phyloP scores from a whole-genome alignment of 352 stramenopile genomes.

The Bremia lactucae region DNA sequence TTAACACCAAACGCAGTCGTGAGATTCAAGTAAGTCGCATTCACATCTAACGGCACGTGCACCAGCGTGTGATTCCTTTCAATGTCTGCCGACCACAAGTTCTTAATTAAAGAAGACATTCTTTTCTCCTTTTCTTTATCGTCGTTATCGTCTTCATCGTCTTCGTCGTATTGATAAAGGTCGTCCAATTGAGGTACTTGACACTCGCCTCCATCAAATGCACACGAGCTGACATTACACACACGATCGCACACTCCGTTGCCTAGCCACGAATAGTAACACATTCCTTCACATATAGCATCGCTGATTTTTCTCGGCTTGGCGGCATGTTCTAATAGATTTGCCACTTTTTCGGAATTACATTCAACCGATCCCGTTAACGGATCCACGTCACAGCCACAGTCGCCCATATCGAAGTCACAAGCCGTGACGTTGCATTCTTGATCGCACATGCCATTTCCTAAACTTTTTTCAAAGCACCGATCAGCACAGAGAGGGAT shows the following conservation, averaged over 20 bases:
- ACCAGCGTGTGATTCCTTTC: constrained; percentile 48
- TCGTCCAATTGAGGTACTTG: constrained; percentile 19
- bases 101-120: constrained; percentile 18
- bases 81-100: constrained; percentile 39
- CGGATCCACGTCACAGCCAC: constrained; percentile 59
- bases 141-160: constrained; percentile 7
- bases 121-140: constrained; percentile 9
- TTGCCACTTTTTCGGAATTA: constrained; percentile 48
- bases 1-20: constrained; percentile 55
- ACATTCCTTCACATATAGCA: constrained; percentile 61
- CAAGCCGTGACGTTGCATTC: constrained; percentile 85
- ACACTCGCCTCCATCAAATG: constrained; percentile 80
- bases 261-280: constrained; percentile 72
- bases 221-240: constrained; percentile 78
- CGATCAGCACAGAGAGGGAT: constrained; percentile 77
- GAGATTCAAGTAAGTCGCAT: constrained; percentile 62
- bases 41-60: constrained; percentile 46
- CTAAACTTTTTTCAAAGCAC: constrained; percentile 67
- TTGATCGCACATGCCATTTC: constrained; percentile 82
- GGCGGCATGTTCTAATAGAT: constrained; percentile 39
- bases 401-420: constrained; percentile 91
- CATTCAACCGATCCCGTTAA: constrained; percentile 38
- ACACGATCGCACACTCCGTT: constrained; percentile 64
- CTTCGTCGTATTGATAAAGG: constrained; percentile 5
- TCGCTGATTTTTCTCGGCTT: constrained; percentile 34